Base-by-base conservation (phyloP, 768 basidiomycete species). In the Lactifluus volemus region DNA sequence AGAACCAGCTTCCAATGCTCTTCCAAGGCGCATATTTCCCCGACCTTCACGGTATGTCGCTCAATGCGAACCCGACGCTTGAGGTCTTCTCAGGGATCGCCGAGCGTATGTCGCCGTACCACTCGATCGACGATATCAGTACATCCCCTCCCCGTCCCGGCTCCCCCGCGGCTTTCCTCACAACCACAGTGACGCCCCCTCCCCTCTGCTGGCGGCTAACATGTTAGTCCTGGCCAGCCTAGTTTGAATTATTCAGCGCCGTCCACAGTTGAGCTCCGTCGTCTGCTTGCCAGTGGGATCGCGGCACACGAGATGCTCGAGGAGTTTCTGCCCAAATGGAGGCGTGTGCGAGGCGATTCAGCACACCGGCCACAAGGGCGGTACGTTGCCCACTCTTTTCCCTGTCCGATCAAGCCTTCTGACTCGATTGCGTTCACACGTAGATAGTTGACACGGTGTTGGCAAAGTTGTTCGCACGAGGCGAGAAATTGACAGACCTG, bases 201-300 rank as follows among this genome's bases (percentile, higher is more conserved):
- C 75, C 75, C 34, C 34, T 73, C 76, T 67, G 64, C 71, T 78
- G 80, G 78, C 81, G 81, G 84, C 86, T 89, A 83, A 88, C 77
- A 25, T 75, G 69, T 77, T 36, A 94, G 93, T 94, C 81, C 81
- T 81, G 73, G 81, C 78, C 68, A 91, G 92, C 80, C 77, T 95
- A 89, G 89, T 92, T 79, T 81, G 83, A 78, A 93, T 94, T 70
- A 94, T 95, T 94, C 74, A 88, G 68, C 77, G 94, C 59, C 76
- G 81, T 51, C 25, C 80, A 78, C 2, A 25, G 25, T 25, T 25
- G 25, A 25, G 25, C 25, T 25, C 25, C 1, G 25, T 25, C 25
- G 25, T 59, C 81, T 86, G 45, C 74, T 96, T 49, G n/a, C n/a
- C n/a, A n/a, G n/a, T n/a, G 74, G 77, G 32, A 75, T 75, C 55